Base-by-base conservation (phyloP, 2,329 filamentous ascomycete genomes). In the Claviceps purpurea region DNA sequence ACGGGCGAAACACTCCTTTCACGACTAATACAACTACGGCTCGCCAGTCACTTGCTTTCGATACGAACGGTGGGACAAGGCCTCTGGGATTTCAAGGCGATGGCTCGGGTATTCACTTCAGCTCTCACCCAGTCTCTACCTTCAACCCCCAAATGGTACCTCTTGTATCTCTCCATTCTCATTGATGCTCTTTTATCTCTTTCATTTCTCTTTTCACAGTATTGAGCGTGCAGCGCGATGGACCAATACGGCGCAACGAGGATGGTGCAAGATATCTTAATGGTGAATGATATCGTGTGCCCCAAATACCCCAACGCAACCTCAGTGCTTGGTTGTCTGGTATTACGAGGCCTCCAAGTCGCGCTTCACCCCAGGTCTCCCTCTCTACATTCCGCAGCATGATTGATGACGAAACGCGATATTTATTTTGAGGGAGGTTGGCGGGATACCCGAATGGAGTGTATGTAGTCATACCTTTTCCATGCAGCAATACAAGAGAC, bases 81-180 rank as follows among this genome's bases (percentile, higher is more conserved):
- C 37, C 11, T 5, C 1, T 16, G 18, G 40, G 18, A 10, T 30
- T 34, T 22, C 22, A 11, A 16, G 44, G 20, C n/a, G 13, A 18
- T 37, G 5, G 20, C 49, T 26, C 8, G 11, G 37, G 42, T n/a
- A 11, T 30, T 20, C 14, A 11, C 14, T 51, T 45, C 41, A 53
- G 46, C 34, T 53, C 44, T 58, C 58, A 34, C 30, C 10, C 30
- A 60, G 59, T 61, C 59, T 58, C 61, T 60, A 59, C 61, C 59
- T 56, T 49, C 55, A 56, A 53, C 57, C 55, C 59, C 59, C 58
- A 51, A 11, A 54, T 16, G 45, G 22, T 30, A 30, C 30, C 57
- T 56, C 53, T 46, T 52, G 42, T 54, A 39, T 41, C 49, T 22
- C 26, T 50, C 39, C 26, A 48, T 53, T 50, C 44, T 43, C 40